Base-by-base conservation (phyloP, 495 filamentous ascomycete genomes). In the Aspergillus bridgeri region DNA sequence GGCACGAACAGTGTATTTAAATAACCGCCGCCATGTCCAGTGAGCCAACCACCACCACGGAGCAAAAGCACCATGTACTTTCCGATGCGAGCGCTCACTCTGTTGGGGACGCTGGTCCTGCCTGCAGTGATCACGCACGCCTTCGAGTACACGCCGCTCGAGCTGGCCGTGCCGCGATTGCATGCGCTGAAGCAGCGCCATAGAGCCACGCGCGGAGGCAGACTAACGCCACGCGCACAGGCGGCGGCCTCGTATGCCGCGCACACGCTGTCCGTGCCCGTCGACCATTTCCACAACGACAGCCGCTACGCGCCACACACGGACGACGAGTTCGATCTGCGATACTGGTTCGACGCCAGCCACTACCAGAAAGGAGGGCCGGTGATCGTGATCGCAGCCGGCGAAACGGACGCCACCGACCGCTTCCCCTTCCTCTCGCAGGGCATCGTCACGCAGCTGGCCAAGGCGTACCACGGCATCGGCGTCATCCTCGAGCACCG, bases 271-370 rank as follows among this genome's bases (percentile, higher is more conserved):
- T 79, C 81, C 6, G 83, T 85, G 2, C 88, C 88, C 20, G 74
- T 90, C 33, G 87, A 92, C 70, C 86, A 90, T 62, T 92, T 89
- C 75, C 85, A 84, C 69, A 88, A 89, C 67, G 82, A 88, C 57
- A 78, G 82, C 8, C 67, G 69, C 46, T 90, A 90, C 63, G 85
- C 81, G 63, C 87, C 88, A n/a, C 87, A 90, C 68, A 76, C 74
- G 43, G 66, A 81, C 53, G 83, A 59, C 24, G 78, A 67, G 2
- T 89, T 88, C 63, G 64, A 78, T 43, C 75, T 88, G 19, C 84
- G 87, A 8, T 92, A 90, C 72, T 91, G 85, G 84, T 87, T 89
- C 65, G 87, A 90, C 65, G 78, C 82, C 33, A 71, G 70, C 18
- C 77, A 84, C 70, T 91, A 90, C 69, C 78, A 82, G 56, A 72